phyloP scores from a whole-genome alignment of 768 basidiomycete species.

The Trichaptum fuscoviolaceum region DNA sequence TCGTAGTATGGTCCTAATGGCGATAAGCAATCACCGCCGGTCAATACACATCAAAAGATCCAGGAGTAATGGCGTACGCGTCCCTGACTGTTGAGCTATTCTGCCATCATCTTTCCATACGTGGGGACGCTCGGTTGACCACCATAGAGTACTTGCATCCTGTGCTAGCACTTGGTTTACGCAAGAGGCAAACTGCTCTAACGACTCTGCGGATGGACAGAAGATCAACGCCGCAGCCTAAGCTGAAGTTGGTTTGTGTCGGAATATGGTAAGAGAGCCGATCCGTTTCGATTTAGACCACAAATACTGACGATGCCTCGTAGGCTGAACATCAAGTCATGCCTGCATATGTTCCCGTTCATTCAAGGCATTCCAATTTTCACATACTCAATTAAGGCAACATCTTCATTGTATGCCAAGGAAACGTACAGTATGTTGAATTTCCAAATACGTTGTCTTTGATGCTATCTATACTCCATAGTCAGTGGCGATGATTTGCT shows the following conservation, averaged over 20 bases:
- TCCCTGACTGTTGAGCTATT: background rate
- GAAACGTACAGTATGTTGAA: too few species aligned
- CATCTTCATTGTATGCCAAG: too few species aligned
- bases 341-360: background rate
- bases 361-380: too few species aligned
- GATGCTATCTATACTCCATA: too few species aligned
- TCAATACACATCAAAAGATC: background rate
- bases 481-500: too few species aligned
- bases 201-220: background rate
- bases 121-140: background rate
- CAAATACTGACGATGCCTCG: too few species aligned
- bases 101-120: background rate
- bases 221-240: background rate
- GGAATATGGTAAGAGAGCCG: background rate
- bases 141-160: background rate
- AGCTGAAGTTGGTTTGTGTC: background rate
- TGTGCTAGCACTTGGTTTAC: background rate
- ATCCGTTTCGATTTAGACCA: background rate
- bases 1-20: background rate
- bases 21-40: slow-evolving; percentile 1
- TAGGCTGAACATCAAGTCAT: background rate
- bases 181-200: background rate
- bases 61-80: background rate
- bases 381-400: too few species aligned
- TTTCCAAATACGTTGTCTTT: too few species aligned